Conservation (phyloP, 768 basidiomycete species). For the Lentinula guzmanii region DNA sequence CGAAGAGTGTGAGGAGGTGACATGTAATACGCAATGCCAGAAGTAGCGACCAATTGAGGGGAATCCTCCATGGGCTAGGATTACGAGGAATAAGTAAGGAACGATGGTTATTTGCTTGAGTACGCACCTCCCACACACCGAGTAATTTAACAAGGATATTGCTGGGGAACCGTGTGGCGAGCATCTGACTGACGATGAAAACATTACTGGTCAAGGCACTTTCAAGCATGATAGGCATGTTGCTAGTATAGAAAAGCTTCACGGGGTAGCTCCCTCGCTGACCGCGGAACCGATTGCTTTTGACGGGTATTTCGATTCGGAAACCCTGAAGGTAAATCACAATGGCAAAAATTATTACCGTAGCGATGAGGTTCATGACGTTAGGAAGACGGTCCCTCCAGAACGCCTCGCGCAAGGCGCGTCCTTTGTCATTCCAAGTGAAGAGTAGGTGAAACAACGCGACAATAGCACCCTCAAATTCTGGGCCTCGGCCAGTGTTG, state of each 20-base stretch:
- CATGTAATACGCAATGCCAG: conserved; percentile 97
- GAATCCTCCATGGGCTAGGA: conserved; percentile 87
- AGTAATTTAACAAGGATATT: conserved; percentile 88
- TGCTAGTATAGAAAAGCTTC: conserved; percentile 98
- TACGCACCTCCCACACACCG: conserved; percentile 94
- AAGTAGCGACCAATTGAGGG: conserved; percentile 83
- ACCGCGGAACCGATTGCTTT: conserved; percentile 94
- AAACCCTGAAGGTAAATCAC: conserved; percentile 99
- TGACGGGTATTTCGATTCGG: conserved; percentile 97
- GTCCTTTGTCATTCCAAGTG: conserved; percentile 97
- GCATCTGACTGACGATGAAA: conserved; percentile 96
- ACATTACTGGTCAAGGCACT: conserved; percentile 89
- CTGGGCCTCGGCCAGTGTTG: conserved; percentile 96
- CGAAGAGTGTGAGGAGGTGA: conserved; percentile 93
- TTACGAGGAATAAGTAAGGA: neutral
- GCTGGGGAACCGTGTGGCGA: conserved; percentile 82
- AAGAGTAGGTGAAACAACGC: conserved; percentile 96
- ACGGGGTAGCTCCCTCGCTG: conserved; percentile 93
- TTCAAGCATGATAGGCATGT: conserved; percentile 99
- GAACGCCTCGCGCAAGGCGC: conserved; percentile 96
- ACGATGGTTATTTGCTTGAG: neutral
- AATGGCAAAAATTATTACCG: conserved; percentile 83
- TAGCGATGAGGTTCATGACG: conserved; percentile 95
- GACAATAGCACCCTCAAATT: conserved; percentile 96
- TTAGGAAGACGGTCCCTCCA: conserved; percentile 97